Percentiles rank a stretch among this genome's conserved stretches.
phyloP scores from a whole-genome alignment of 2,329 filamentous ascomycete species.

The Seiridium unicorne region DNA sequence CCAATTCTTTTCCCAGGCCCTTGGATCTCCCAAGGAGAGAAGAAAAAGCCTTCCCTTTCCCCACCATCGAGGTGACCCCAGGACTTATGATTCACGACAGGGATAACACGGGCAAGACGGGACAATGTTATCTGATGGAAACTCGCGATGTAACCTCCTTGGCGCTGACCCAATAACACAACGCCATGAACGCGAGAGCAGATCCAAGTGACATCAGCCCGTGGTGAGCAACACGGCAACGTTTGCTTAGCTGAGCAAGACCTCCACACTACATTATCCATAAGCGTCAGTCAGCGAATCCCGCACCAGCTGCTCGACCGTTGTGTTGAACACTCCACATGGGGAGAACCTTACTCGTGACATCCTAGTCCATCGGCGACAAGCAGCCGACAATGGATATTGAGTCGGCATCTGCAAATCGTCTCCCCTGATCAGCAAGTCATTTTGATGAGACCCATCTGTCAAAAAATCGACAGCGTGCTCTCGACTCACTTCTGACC shows the following conservation, averaged over 20 bases:
- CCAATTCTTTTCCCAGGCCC: not conserved
- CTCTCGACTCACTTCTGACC: too few species aligned
- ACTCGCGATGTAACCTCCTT: conserved; percentile 7
- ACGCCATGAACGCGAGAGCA: not conserved
- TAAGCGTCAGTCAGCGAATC: not conserved
- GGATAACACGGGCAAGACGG: conserved; percentile 1
- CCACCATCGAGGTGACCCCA: not conserved
- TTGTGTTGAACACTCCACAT: not conserved
- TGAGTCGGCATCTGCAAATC: not conserved
- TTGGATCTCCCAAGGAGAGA: not conserved
- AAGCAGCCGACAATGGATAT: not conserved
- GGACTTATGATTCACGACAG: conserved; percentile 6
- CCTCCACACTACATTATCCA: not conserved
- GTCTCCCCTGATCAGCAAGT: not conserved
- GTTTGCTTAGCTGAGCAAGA: too few species aligned
- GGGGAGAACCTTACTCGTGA: not conserved
- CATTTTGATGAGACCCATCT: not conserved
- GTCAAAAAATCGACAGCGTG: not conserved
- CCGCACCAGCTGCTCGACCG: not conserved
- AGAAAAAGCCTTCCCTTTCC: not conserved
- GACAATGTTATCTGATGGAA: conserved; percentile 6
- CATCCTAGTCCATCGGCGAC: not conserved
- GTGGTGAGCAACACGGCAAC: too few species aligned
- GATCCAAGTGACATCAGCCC: not conserved
- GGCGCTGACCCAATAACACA: not conserved